Evolutionary conservation across 371 early-diverging fungal species (phyloP).

Genomic region (Syncephalastrum monosporum): DNA sequence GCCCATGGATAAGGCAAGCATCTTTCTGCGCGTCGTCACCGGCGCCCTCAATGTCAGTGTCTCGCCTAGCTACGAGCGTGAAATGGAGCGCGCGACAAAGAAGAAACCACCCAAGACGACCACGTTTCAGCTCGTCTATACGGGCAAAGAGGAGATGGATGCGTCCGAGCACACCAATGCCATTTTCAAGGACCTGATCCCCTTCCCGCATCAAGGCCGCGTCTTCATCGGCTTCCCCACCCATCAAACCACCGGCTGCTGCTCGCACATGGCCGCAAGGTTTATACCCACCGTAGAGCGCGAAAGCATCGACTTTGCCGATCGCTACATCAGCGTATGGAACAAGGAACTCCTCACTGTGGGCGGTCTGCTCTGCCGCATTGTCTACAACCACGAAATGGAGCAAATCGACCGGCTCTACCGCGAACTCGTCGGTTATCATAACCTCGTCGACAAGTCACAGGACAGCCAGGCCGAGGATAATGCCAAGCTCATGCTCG

Average conservation of each 20-base stretch:
- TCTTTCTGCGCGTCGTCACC: slow-evolving; percentile 75
- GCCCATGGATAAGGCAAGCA: slow-evolving; percentile 50
- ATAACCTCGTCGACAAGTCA: slow-evolving; percentile 32
- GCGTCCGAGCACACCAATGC: slow-evolving; percentile 55
- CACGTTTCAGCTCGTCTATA: slow-evolving; percentile 70
- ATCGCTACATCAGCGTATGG: slow-evolving; percentile 78
- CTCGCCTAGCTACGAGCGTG: slow-evolving; percentile 53
- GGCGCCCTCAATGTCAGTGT: slow-evolving; percentile 63
- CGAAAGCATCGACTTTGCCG: slow-evolving; percentile 91
- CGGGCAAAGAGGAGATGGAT: slow-evolving; percentile 75
- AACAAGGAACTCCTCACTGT: slow-evolving; percentile 80
- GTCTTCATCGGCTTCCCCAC: slow-evolving; percentile 92
- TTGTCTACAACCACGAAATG: slow-evolving; percentile 82
- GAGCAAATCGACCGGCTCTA: slow-evolving; percentile 55
- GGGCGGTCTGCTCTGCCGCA: slow-evolving; percentile 71
- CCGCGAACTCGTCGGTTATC: slow-evolving; percentile 47
- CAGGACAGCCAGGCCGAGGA: slow-evolving; percentile 9
- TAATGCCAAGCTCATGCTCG: slow-evolving; percentile 51
- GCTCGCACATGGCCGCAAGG: slow-evolving; percentile 79
- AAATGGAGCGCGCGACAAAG: slow-evolving; percentile 91
- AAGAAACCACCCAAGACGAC: slow-evolving; percentile 83
- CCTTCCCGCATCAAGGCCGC: slow-evolving; percentile 78
- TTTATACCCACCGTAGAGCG: slow-evolving; percentile 92
- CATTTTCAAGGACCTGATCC: slow-evolving; percentile 73
- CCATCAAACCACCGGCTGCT: slow-evolving; percentile 89